phyloP scores from a whole-genome alignment of 352 stramenopile species.

The Globisporangium canariense region DNA sequence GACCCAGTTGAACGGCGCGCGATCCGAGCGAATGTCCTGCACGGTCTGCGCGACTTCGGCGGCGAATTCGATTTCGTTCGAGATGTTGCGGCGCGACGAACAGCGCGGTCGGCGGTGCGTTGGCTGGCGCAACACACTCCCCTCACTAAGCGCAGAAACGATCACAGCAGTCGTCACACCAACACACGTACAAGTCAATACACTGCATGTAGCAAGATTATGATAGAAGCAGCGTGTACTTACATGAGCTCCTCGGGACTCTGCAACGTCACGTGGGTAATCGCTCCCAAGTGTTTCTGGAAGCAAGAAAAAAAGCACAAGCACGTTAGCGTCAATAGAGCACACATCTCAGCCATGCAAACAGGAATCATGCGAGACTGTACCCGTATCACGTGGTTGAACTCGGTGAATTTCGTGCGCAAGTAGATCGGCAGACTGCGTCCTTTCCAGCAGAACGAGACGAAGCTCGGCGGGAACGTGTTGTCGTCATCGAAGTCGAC shows the following conservation, averaged over 20 bases:
- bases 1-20: slow-evolving; percentile 81
- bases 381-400: slow-evolving; percentile 86
- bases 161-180: not conserved
- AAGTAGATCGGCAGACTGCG: slow-evolving; percentile 81
- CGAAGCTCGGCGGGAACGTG: slow-evolving; percentile 55
- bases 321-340: slow-evolving; percentile 1
- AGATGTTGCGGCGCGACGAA: slow-evolving; percentile 68
- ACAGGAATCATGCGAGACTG: slow-evolving; percentile 10
- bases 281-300: slow-evolving; percentile 80
- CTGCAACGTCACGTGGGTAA: slow-evolving; percentile 72
- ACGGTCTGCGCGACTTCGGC: slow-evolving; percentile 63
- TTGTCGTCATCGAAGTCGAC: slow-evolving; percentile 69
- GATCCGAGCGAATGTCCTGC: slow-evolving; percentile 79
- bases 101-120: slow-evolving; percentile 58
- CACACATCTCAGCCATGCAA: not conserved
- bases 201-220: not conserved
- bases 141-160: slow-evolving; percentile 36
- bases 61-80: slow-evolving; percentile 82
- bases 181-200: not conserved
- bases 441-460: slow-evolving; percentile 90
- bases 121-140: slow-evolving; percentile 57
- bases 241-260: slow-evolving; percentile 78
- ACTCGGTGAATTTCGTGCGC: slow-evolving; percentile 86
- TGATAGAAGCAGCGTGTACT: not conserved
- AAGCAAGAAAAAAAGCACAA: slow-evolving; percentile 8